Conservation (phyloP, 2,329 filamentous ascomycete species). For the Ascocoryne sarcoides region DNA sequence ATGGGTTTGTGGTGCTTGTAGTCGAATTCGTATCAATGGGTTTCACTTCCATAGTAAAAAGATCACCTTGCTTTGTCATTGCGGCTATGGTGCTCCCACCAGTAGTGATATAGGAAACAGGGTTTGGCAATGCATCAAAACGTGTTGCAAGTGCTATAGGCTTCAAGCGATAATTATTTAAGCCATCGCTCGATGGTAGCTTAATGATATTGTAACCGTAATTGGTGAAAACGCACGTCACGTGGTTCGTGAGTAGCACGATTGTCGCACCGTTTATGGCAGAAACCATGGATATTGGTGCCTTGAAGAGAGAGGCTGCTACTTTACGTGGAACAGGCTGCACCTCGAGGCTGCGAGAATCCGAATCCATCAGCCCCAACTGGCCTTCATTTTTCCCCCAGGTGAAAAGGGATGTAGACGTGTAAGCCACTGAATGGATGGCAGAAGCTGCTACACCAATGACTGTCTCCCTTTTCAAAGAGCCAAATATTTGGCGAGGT, state of each 20-base stretch:
- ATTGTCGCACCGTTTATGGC: constrained; percentile 87
- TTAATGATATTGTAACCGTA: constrained; percentile 90
- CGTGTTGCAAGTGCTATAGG: constrained; percentile 56
- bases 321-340: constrained; percentile 79
- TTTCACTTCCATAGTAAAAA: constrained; percentile 76
- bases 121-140: constrained; percentile 55
- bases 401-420: constrained; percentile 71
- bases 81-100: constrained; percentile 90
- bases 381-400: constrained; percentile 96
- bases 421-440: constrained; percentile 87
- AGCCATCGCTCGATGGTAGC: constrained; percentile 66
- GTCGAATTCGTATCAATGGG: constrained; percentile 50
- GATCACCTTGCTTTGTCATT: constrained; percentile 72
- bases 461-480: constrained; percentile 77
- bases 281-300: constrained; percentile 66
- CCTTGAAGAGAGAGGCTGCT: constrained; percentile 70
- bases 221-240: constrained; percentile 89
- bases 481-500: constrained; percentile 84
- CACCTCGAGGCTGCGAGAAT: constrained; percentile 81
- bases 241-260: constrained; percentile 75
- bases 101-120: constrained; percentile 68
- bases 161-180: constrained; percentile 60
- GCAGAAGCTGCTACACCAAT: constrained; percentile 79
- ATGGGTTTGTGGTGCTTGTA: constrained; percentile 82
- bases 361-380: constrained; percentile 86